Conservation (phyloP, 2,329 filamentous ascomycete species). For the Aspergillus fumigatiaffinis region DNA sequence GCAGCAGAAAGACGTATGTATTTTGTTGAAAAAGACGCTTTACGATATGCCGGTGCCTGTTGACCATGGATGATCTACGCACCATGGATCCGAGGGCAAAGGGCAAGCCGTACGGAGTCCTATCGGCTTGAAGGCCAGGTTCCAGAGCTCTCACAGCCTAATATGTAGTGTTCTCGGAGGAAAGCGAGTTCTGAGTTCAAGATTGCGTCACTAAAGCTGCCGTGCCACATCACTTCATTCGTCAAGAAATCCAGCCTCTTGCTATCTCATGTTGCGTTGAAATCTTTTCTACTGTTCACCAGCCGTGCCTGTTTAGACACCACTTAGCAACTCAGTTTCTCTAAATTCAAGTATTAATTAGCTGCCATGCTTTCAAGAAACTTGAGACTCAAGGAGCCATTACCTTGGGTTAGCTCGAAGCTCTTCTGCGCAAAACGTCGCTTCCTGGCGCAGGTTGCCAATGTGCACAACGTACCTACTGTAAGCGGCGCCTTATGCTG, state of each 20-base stretch:
- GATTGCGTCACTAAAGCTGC: constrained; percentile 7
- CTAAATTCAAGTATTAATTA: neutral
- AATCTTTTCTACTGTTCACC: neutral
- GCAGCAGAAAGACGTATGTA: neutral
- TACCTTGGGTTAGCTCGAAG: constrained; percentile 1
- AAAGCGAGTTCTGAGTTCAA: neutral
- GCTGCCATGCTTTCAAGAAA: constrained; percentile 10
- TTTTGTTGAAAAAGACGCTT: too few species aligned
- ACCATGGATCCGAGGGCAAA: neutral
- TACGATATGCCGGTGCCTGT: neutral
- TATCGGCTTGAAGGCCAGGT: neutral
- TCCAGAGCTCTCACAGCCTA: neutral
- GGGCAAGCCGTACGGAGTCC: neutral
- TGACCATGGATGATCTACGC: neutral
- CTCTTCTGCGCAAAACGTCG: constrained; percentile 5
- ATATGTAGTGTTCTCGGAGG: neutral
- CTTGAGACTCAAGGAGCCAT: neutral
- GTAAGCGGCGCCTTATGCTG: constrained; percentile 5
- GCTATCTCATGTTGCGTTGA: neutral
- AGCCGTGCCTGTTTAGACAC: neutral
- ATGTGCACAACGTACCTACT: constrained; percentile 10
- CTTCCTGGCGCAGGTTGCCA: constrained; percentile 14
- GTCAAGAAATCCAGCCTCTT: neutral
- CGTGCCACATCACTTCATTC: neutral
- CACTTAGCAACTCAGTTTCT: neutral